These are phyloP conservation scores for Phaseolus coccineus DNA, from an alignment of 331 rosid species.

Conservation along the genomic window DNA sequence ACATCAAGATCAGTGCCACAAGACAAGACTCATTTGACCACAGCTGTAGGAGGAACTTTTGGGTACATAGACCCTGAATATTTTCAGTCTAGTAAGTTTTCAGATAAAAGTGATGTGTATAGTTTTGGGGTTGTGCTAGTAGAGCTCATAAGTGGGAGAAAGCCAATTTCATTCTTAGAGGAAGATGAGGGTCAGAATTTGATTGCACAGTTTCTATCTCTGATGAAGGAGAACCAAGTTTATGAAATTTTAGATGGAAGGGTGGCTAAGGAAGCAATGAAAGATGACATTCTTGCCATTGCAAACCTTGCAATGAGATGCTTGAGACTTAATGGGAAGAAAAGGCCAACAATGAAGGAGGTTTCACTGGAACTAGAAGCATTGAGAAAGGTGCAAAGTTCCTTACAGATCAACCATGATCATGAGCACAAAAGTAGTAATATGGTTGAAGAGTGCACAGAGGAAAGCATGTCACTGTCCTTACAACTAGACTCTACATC, in stretches of 20 bases:
- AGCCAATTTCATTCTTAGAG: slow-evolving; percentile 53
- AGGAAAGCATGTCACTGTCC: slow-evolving; percentile 42
- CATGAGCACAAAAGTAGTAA: not conserved
- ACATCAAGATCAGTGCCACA: slow-evolving; percentile 61
- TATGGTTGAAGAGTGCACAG: slow-evolving; percentile 26
- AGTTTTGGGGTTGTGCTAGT: slow-evolving; percentile 69
- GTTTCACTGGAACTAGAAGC: slow-evolving; percentile 61
- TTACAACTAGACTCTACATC: slow-evolving; percentile 35
- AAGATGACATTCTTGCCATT: slow-evolving; percentile 49
- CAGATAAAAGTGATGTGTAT: slow-evolving; percentile 69
- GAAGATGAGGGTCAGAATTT: slow-evolving; percentile 54
- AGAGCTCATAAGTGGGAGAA: slow-evolving; percentile 61
- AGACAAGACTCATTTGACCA: slow-evolving; percentile 66
- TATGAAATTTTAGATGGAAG: slow-evolving; percentile 49
- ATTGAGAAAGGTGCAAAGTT: slow-evolving; percentile 49
- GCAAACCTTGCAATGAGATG: slow-evolving; percentile 63
- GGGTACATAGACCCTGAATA: slow-evolving; percentile 78
- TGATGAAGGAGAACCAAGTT: slow-evolving; percentile 48
- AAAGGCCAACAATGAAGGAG: slow-evolving; percentile 68
- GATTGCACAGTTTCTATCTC: slow-evolving; percentile 53
- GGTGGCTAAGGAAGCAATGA: slow-evolving; percentile 51
- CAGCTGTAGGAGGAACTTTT: slow-evolving; percentile 61
- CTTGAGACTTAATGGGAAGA: slow-evolving; percentile 61
- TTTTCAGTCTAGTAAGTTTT: slow-evolving; percentile 60
- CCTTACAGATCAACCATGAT: slow-evolving; percentile 40